Conservation (phyloP, 1,284 basidiomycete species). For the Moesziomyces aphidis region DNA sequence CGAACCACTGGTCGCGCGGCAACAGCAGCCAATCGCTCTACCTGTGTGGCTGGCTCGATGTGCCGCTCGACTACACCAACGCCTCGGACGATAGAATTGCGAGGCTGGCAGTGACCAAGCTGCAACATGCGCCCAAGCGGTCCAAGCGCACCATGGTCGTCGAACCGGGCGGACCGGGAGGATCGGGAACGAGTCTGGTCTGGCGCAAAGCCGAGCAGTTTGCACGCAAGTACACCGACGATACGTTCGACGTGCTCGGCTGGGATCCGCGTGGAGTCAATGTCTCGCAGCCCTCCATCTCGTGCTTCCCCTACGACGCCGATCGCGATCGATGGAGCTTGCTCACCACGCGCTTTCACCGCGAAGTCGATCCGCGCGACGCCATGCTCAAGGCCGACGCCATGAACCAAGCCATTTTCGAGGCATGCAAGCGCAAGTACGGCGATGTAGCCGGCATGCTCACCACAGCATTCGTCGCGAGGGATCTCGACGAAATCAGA, state of each 20-base stretch:
- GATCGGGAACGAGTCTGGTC: constrained; percentile 28
- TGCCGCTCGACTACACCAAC: constrained; percentile 51
- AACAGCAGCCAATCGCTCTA: constrained; percentile 10
- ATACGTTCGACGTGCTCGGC: constrained; percentile 33
- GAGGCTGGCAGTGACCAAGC: constrained; percentile 27
- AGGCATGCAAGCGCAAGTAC: constrained; percentile 27
- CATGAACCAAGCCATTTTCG: constrained; percentile 24
- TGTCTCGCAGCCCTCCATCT: constrained; percentile 25
- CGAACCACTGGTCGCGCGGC: constrained; percentile 21
- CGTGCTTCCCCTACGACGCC: constrained; percentile 41
- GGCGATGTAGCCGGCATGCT: constrained; percentile 29
- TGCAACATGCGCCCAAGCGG: constrained; percentile 14
- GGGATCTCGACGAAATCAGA: constrained; percentile 43
- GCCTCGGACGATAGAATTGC: constrained; percentile 22
- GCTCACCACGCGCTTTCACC: constrained; percentile 8
- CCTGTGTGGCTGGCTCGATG: constrained; percentile 46
- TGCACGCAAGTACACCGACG: constrained; percentile 17
- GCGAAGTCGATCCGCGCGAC: constrained; percentile 3
- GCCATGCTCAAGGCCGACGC: constrained; percentile 21
- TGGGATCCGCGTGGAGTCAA: constrained; percentile 50
- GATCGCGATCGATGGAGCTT: constrained; percentile 43
- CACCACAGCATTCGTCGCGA: constrained; percentile 39
- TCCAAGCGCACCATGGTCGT: constrained; percentile 28
- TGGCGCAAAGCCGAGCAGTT: constrained; percentile 16
- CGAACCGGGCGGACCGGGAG: constrained; percentile 50